phyloP scores from a whole-genome alignment of 345 rosid genomes.

The Salix arbutifolia region DNA sequence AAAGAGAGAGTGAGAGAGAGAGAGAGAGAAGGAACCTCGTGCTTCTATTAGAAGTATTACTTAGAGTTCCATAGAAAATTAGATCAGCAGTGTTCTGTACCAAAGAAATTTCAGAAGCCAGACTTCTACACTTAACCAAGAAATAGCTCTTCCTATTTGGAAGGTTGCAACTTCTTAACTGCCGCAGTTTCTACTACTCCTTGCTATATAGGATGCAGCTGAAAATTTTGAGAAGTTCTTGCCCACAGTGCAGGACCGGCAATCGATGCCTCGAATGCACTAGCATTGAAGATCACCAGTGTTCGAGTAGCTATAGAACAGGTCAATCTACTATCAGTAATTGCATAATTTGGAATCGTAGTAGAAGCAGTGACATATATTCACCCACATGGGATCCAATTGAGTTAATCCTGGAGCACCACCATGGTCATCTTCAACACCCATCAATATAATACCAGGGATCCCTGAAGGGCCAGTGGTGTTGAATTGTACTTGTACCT shows the following conservation, averaged over 20 bases:
- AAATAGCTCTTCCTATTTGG: neutral
- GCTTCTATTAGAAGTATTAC: neutral
- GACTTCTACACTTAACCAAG: neutral
- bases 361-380: neutral
- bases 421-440: slow-evolving; percentile 76
- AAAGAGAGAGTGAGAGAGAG: neutral
- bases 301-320: slow-evolving; percentile 51
- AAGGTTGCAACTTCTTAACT: too few species aligned
- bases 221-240: slow-evolving; percentile 48
- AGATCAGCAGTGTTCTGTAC: neutral
- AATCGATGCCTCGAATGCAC: too few species aligned
- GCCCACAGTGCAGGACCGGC: slow-evolving; percentile 36
- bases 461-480: slow-evolving; percentile 67
- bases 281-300: slow-evolving; percentile 60
- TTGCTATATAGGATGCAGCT: slow-evolving; percentile 77
- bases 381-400: slow-evolving; percentile 65
- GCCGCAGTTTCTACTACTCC: too few species aligned
- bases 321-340: neutral
- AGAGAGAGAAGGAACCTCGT: neutral
- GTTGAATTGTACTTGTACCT: slow-evolving; percentile 71
- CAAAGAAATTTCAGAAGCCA: neutral
- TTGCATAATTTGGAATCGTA: neutral
- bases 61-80: neutral
- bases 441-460: slow-evolving; percentile 79
- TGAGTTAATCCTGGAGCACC: slow-evolving; percentile 58